phyloP scores from a whole-genome alignment of 495 filamentous ascomycete species.

The Cairneyella variabilis region DNA sequence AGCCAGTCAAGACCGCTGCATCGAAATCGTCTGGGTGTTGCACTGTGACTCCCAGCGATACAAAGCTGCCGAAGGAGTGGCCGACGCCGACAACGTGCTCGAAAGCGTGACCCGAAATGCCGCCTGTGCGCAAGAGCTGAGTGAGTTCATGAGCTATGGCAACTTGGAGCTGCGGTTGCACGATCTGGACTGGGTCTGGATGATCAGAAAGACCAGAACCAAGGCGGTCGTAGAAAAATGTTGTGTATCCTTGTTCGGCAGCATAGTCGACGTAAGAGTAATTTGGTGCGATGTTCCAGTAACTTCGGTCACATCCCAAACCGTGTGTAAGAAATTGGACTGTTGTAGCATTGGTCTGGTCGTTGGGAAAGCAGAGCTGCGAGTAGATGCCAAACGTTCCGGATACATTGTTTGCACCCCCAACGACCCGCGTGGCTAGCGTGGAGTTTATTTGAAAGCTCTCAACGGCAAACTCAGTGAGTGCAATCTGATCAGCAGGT shows the following conservation, averaged over 20 bases:
- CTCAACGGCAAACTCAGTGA: background rate
- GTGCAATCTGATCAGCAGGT: background rate
- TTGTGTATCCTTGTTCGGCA: constrained; percentile 32
- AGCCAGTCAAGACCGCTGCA: constrained; percentile 29
- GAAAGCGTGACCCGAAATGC: constrained; percentile 22
- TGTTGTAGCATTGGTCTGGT: background rate
- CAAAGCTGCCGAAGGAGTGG: constrained; percentile 34
- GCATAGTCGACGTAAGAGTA: constrained; percentile 32
- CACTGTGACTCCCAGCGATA: constrained; percentile 25
- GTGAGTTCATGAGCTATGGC: constrained; percentile 33
- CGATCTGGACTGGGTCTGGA: constrained; percentile 32
- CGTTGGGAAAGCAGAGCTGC: background rate
- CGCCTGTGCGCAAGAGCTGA: constrained; percentile 24
- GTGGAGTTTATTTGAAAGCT: background rate
- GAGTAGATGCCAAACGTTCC: constrained; percentile 1
- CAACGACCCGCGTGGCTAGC: background rate
- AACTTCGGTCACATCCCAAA: background rate
- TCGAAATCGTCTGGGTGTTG: constrained; percentile 31
- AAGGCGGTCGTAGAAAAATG: constrained; percentile 41
- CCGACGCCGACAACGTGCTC: constrained; percentile 35
- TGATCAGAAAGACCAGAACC: constrained; percentile 33
- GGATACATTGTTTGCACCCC: background rate
- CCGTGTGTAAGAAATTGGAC: constrained; percentile 12
- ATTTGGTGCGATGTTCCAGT: constrained; percentile 5
- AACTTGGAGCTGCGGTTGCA: constrained; percentile 33